A percentile compares a stretch with the other conserved stretches of the same genome.
These are phyloP conservation scores for Cyclotella baltica DNA, from an alignment of 108 stramenopile genomes.

Conservation along the genomic window DNA sequence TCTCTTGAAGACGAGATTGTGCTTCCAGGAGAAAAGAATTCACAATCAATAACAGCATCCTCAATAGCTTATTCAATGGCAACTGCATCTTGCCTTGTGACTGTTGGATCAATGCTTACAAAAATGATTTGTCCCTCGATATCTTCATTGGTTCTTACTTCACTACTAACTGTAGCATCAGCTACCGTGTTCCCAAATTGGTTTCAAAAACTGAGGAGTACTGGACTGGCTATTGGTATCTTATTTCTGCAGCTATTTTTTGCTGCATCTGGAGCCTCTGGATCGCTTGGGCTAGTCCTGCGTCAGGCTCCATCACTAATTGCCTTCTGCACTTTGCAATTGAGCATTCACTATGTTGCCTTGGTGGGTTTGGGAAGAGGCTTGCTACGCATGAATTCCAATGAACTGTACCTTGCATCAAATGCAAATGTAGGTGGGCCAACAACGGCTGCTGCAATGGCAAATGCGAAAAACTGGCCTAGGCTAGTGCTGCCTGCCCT, in stretches of 20 bases:
- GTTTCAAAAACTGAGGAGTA: conserved; percentile 62
- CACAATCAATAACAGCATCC: conserved; percentile 54
- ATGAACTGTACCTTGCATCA: conserved; percentile 86
- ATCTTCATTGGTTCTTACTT: conserved; percentile 80
- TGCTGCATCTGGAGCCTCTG: conserved; percentile 89
- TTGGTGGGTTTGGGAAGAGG: conserved; percentile 73
- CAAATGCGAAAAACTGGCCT: conserved; percentile 92
- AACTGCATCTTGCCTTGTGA: conserved; percentile 72
- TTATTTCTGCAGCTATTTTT: conserved; percentile 93
- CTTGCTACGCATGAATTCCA: conserved; percentile 65
- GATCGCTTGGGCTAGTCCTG: conserved; percentile 80
- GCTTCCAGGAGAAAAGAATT: conserved; percentile 27
- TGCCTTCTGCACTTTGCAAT: conserved; percentile 83
- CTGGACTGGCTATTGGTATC: conserved; percentile 77
- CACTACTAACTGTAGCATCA: conserved; percentile 74
- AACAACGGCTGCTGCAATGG: conserved; percentile 94
- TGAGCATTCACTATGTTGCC: conserved; percentile 80
- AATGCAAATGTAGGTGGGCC: conserved; percentile 96
- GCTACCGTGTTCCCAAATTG: conserved; percentile 79
- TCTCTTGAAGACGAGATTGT: conserved; percentile 45
- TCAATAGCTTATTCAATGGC: conserved; percentile 68
- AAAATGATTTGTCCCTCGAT: conserved; percentile 51
- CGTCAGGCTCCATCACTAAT: conserved; percentile 87
- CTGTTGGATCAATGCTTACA: conserved; percentile 67
- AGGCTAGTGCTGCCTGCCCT: conserved; percentile 84